A percentile compares a stretch with the other conserved stretches of the same genome.
Conservation (phyloP, 257 asterid species). For the Cruciata laevipes region DNA sequence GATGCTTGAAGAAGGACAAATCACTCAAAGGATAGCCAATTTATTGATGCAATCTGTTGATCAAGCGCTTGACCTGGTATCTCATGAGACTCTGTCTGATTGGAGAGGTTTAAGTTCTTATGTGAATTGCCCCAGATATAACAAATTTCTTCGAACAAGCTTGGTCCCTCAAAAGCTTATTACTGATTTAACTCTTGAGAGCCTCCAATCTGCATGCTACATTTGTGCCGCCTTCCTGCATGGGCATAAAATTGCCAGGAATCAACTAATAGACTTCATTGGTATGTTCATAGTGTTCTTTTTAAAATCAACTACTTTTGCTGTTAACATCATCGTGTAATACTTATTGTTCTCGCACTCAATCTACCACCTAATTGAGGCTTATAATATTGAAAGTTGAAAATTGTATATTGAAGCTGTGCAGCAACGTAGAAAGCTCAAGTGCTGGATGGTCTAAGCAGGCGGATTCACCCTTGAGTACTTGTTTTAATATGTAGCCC, state of each 20-base stretch:
- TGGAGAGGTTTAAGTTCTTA: conserved; percentile 72
- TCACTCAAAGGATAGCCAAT: conserved; percentile 63
- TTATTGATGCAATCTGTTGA: conserved; percentile 90
- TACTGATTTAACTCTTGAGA: conserved; percentile 67
- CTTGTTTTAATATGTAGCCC: too few species aligned
- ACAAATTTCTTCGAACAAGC: conserved; percentile 65
- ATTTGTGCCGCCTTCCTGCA: conserved; percentile 95
- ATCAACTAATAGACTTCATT: conserved; percentile 69
- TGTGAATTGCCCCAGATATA: conserved; percentile 63
- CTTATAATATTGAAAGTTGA: too few species aligned
- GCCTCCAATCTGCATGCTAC: conserved; percentile 78
- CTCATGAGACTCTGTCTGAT: conserved; percentile 62
- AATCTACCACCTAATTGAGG: too few species aligned
- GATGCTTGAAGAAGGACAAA: conserved; percentile 98
- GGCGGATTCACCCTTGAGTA: too few species aligned
- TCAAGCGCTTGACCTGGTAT: conserved; percentile 74
- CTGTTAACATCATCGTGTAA: too few species aligned
- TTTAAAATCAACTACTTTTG: not conserved
- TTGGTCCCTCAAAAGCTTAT: conserved; percentile 61
- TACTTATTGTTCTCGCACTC: not conserved
- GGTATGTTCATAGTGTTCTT: conserved; percentile 36
- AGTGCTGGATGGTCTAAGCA: too few species aligned
- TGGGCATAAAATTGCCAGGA: conserved; percentile 78
- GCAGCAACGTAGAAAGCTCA: too few species aligned
- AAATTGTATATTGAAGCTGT: too few species aligned